Percentiles rank a stretch among this genome's conserved stretches.
These are phyloP conservation scores for Erythrophleum fordii DNA, from an alignment of 306 rosid species.

Conservation along the genomic window DNA sequence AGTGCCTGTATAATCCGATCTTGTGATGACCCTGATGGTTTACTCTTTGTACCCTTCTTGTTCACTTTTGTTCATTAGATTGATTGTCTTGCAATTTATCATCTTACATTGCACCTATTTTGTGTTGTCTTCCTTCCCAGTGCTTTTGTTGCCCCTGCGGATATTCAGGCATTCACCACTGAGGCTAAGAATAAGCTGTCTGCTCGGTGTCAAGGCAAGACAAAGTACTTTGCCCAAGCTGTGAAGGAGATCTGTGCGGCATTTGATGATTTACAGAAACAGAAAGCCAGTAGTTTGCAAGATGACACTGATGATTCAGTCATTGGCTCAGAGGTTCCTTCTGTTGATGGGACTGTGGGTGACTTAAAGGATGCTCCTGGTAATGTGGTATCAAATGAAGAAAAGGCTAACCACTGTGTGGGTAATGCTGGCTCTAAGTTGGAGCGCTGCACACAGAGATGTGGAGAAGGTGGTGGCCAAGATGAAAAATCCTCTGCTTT, in stretches of 20 bases:
- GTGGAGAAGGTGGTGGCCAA: slow-evolving; percentile 53
- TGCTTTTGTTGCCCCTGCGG: slow-evolving; percentile 95
- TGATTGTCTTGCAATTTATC: slow-evolving; percentile 23
- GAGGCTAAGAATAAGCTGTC: slow-evolving; percentile 74
- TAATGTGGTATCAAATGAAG: slow-evolving; percentile 46
- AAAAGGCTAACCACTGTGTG: slow-evolving; percentile 38
- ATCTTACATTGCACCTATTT: slow-evolving; percentile 34
- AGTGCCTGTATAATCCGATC: slow-evolving; percentile 14
- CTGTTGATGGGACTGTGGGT: slow-evolving; percentile 58
- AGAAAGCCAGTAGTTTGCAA: slow-evolving; percentile 59
- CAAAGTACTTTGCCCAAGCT: slow-evolving; percentile 83
- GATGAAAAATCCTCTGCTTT: slow-evolving; percentile 53
- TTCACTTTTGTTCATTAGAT: slow-evolving; percentile 30
- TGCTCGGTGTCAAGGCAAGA: slow-evolving; percentile 74
- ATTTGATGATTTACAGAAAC: slow-evolving; percentile 77
- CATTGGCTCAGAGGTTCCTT: slow-evolving; percentile 65
- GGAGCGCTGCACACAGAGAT: slow-evolving; percentile 63
- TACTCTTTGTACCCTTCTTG: slow-evolving; percentile 19
- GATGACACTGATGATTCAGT: slow-evolving; percentile 68
- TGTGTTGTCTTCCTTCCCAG: slow-evolving; percentile 55
- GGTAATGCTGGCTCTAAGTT: slow-evolving; percentile 56
- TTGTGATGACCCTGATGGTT: slow-evolving; percentile 18
- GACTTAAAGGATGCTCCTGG: slow-evolving; percentile 58
- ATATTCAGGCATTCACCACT: slow-evolving; percentile 80
- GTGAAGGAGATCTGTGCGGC: slow-evolving; percentile 87